These are phyloP conservation scores for Sclerotinia borealis DNA, from an alignment of 2,329 filamentous ascomycete species.

Conservation along the genomic window DNA sequence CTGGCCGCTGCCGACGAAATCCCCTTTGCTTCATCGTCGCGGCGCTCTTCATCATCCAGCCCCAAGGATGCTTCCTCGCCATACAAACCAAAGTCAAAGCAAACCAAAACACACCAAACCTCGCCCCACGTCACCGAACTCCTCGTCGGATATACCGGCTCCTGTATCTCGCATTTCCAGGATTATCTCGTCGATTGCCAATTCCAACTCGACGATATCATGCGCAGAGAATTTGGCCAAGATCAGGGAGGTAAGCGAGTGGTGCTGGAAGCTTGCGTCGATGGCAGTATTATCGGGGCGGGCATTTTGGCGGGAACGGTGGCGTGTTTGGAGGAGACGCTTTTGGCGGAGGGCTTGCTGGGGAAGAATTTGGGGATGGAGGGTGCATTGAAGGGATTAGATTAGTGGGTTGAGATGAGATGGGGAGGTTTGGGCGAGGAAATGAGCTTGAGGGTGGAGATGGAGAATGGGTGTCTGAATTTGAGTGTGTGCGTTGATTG, in stretches of 20 bases:
- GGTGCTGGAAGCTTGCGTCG: conserved; percentile 50
- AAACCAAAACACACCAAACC: neutral
- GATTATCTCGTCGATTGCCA: conserved; percentile 67
- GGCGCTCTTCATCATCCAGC: conserved; percentile 13
- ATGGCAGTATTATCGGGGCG: conserved; percentile 56
- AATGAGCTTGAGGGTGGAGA: neutral
- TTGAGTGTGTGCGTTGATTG: neutral
- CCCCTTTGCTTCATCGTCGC: conserved; percentile 15
- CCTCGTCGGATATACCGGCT: conserved; percentile 73
- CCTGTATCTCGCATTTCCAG: conserved; percentile 74
- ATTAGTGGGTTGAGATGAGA: neutral
- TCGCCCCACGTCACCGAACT: conserved; percentile 44
- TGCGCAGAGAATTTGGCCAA: conserved; percentile 38
- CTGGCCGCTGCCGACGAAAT: conserved; percentile 65
- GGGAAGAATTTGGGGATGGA: neutral
- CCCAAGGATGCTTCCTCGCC: neutral
- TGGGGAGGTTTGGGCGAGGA: neutral
- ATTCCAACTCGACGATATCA: conserved; percentile 54
- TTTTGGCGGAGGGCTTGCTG: neutral
- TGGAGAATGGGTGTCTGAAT: neutral
- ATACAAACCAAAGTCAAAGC: neutral
- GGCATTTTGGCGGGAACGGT: conserved; percentile 48
- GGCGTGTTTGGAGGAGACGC: neutral
- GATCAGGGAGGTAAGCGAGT: conserved; percentile 36
- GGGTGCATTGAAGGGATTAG: neutral